Evolutionary conservation across 208 protist genomes (phyloP), one percentile per base, ranked within the genome.

Genomic region (Lotmaria passim): DNA sequence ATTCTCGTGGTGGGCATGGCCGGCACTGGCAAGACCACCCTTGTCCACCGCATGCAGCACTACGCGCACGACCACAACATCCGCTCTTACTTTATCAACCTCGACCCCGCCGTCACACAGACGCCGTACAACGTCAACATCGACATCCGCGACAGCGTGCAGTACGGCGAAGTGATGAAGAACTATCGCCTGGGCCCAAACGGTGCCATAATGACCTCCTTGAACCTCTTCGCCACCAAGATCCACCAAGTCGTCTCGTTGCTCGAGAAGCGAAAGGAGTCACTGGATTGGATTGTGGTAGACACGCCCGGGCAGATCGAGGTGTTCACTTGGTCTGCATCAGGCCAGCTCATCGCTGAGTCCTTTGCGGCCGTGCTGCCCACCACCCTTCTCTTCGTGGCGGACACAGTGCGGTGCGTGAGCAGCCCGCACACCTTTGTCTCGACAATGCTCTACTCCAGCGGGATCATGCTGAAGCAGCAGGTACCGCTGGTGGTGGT

Each of bases 271-370:
- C 81, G 79, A 17, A 90, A 85, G 63, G 78, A 87, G 14, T 38
- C 73, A 31, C 59, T 97, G 19, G 93, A 98, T 28, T 99, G 98
- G 80, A 88, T 99, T 28, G 78, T 99, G 12, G 81, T 99, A n/a
- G 99, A 99, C 79, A 99, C 98, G 19, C 98, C 99, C 7, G 99
- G 99, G 0, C 99, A 99, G 84, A 99, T 99, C 56, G 99, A 99
- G 77, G 95, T 99, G 19, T 99, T 99, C 77, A 99, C 98, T 19
- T 99, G 98, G 98, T 98, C 94, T 7, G 98, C 99, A 1, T 98
- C 93, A 3, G 99, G 99, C 28, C 81, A 98, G 34, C 96, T 99
- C 43, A 99, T 99, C 56, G 93, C 97, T 0, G 97, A 99, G 44
- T 69, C 96, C 0, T 77, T 99, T n/a, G 89, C 91, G 8, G 83